These are phyloP conservation scores for Monosporozyma aerobia DNA, from an alignment of 805 yeast species.

Conservation along the genomic window DNA sequence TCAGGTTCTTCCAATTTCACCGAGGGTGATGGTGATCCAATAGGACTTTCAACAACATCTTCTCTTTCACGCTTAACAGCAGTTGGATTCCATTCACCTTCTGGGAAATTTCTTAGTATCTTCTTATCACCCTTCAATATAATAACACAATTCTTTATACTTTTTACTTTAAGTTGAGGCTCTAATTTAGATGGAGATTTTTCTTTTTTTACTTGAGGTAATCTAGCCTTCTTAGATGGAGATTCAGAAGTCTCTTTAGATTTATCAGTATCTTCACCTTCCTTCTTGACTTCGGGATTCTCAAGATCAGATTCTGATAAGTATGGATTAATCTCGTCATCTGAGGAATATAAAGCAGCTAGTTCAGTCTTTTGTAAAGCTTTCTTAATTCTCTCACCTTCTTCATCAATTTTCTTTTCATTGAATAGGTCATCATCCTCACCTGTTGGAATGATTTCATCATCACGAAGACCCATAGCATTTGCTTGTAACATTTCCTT, in stretches of 20 bases:
- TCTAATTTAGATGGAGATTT: conserved; percentile 7
- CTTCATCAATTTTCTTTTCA: conserved; percentile 75
- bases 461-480: conserved; percentile 56
- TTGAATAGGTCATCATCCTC: conserved; percentile 67
- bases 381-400: conserved; percentile 77
- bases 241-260: conserved; percentile 15
- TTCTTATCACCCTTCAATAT: conserved; percentile 55
- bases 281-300: conserved; percentile 37
- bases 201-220: conserved; percentile 9
- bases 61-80: conserved; percentile 28
- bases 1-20: conserved; percentile 7
- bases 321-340: conserved; percentile 81
- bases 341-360: conserved; percentile 67
- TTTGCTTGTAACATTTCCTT: conserved; percentile 78
- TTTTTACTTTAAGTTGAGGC: conserved; percentile 35
- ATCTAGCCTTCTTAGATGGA: conserved; percentile 19
- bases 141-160: conserved; percentile 44
- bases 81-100: conserved; percentile 77
- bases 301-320: conserved; percentile 62
- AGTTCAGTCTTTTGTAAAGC: conserved; percentile 80
- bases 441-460: conserved; percentile 48
- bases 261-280: conserved; percentile 32
- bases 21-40: neutral
- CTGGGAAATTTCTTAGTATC: conserved; percentile 57
- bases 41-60: neutral